Conservation (phyloP, 1,284 basidiomycete species). For the Cutaneotrichosporon dermatis region DNA sequence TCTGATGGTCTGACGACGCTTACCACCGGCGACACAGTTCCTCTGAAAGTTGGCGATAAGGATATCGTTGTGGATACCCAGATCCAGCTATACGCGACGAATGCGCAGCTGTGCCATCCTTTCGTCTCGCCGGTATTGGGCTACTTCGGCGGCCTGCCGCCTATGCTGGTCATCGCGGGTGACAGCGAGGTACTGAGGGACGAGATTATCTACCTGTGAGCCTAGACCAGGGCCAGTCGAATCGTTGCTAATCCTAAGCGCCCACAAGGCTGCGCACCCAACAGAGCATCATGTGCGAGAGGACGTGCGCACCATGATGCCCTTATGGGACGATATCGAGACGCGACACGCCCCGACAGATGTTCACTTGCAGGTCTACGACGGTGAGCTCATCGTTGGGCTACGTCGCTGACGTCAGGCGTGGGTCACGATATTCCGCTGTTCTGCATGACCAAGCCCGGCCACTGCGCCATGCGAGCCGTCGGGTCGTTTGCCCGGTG, state of each 20-base stretch:
- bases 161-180: slow-evolving; percentile 77
- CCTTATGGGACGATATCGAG: slow-evolving; percentile 65
- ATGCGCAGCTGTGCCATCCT: slow-evolving; percentile 76
- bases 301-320: slow-evolving; percentile 60
- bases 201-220: slow-evolving; percentile 82
- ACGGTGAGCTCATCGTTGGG: slow-evolving; percentile 35
- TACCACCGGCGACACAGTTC: slow-evolving; percentile 23
- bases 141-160: slow-evolving; percentile 86
- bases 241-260: slow-evolving; percentile 78
- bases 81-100: slow-evolving; percentile 84
- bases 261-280: slow-evolving; percentile 87
- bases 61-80: slow-evolving; percentile 53
- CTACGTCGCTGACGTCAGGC: slow-evolving; percentile 28
- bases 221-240: slow-evolving; percentile 52
- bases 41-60: slow-evolving; percentile 15
- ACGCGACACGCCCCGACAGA: slow-evolving; percentile 64
- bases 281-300: slow-evolving; percentile 64
- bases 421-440: slow-evolving; percentile 62
- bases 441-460: slow-evolving; percentile 74
- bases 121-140: slow-evolving; percentile 76
- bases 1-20: slow-evolving; percentile 11
- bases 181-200: slow-evolving; percentile 90
- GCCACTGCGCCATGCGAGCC: slow-evolving; percentile 36
- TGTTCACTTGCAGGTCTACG: slow-evolving; percentile 77
- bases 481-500: slow-evolving; percentile 50